phyloP scores from a whole-genome alignment of 352 stramenopile genomes.

The Achlya hypogyna region DNA sequence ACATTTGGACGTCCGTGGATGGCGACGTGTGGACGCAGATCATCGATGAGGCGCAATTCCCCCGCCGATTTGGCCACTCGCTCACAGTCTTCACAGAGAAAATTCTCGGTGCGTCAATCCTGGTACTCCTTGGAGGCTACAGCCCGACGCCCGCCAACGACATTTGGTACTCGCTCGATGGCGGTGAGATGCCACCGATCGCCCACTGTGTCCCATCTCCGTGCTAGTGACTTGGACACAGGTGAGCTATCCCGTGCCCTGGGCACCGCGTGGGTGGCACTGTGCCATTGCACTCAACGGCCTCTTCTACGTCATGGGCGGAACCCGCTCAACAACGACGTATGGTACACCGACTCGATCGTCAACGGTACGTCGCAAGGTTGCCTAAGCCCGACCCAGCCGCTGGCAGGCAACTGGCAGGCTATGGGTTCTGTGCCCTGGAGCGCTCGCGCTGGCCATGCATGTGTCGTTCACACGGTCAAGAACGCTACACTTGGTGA shows the following conservation, averaged over 20 bases:
- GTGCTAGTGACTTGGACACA: constrained; percentile 41
- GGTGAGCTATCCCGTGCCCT: constrained; percentile 31
- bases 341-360: constrained; percentile 64
- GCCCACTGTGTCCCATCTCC: not conserved
- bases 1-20: constrained; percentile 52
- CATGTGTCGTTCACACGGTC: constrained; percentile 43
- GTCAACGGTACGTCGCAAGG: constrained; percentile 25
- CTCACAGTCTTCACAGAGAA: constrained; percentile 54
- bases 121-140: constrained; percentile 61
- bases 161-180: constrained; percentile 58
- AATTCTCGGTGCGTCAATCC: not conserved
- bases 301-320: constrained; percentile 60
- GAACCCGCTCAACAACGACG: constrained; percentile 74
- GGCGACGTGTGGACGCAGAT: constrained; percentile 46
- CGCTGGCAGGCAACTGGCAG: constrained; percentile 29
- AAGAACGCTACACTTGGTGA: constrained; percentile 45
- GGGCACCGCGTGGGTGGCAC: constrained; percentile 59
- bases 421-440: constrained; percentile 41
- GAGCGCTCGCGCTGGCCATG: constrained; percentile 45
- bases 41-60: constrained; percentile 68
- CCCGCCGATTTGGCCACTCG: constrained; percentile 57
- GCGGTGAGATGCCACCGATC: constrained; percentile 28
- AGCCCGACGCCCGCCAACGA: constrained; percentile 64
- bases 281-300: constrained; percentile 51
- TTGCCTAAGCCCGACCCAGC: not conserved